Evolutionary conservation across 345 rosid species (phyloP).

Genomic region (Barbarea vulgaris): DNA sequence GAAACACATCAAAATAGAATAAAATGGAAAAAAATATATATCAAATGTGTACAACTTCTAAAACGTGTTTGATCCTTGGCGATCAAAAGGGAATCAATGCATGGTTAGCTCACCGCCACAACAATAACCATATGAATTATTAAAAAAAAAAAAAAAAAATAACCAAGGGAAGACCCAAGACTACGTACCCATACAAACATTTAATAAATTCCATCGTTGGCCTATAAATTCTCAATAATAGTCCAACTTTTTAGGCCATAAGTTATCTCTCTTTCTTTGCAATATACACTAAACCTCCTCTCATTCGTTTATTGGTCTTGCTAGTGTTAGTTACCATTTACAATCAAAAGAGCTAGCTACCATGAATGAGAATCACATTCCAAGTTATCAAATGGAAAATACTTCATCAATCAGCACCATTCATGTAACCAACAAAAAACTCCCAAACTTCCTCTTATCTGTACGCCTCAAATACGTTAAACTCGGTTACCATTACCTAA

Average conservation of each 20-base stretch:
- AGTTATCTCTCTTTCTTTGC: slow-evolving; percentile 20
- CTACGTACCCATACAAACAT: slow-evolving; percentile 3
- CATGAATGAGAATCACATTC: slow-evolving; percentile 33
- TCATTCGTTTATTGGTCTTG: background rate
- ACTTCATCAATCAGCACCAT: slow-evolving; percentile 3
- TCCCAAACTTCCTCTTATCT: slow-evolving; percentile 69
- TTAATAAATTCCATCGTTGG: slow-evolving; percentile 13
- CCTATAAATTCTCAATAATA: slow-evolving; percentile 28
- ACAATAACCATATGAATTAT: slow-evolving; percentile 23
- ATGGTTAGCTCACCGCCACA: slow-evolving; percentile 38
- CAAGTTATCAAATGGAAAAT: slow-evolving; percentile 5
- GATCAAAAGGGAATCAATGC: slow-evolving; percentile 22
- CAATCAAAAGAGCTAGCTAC: slow-evolving; percentile 18
- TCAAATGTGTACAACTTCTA: background rate
- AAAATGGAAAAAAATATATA: background rate
- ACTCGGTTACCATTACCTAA: slow-evolving; percentile 75
- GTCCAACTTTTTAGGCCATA: slow-evolving; percentile 24
- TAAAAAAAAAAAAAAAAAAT: too few relatives aligned
- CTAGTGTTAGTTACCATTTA: background rate
- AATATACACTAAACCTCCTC: background rate
- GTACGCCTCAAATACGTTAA: slow-evolving; percentile 74
- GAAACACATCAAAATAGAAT: background rate
- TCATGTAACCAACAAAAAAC: slow-evolving; percentile 37
- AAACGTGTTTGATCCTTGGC: background rate
- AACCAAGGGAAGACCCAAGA: background rate